Evolutionary conservation across 1,284 basidiomycete species (phyloP), one percentile per base, ranked within the genome.

Genomic region (Irpex sp.): DNA sequence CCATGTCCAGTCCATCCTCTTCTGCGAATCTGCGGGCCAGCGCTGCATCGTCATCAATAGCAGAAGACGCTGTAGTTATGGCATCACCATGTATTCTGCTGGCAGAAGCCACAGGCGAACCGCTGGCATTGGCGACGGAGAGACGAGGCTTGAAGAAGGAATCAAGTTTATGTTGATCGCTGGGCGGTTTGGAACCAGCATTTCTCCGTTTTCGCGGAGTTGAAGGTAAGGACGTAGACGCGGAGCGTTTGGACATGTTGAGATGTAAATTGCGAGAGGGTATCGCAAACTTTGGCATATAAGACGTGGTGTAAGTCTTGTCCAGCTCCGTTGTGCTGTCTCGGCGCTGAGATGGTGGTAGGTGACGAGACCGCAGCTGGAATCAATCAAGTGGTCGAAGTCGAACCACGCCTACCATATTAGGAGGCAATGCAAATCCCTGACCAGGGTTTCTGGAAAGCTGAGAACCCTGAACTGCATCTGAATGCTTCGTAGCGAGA

Each of bases 131-230:
- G 40, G 40, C 40, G 5, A 44, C 40, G 4, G 61, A n/a, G 8
- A 31, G 38, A 44, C 54, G 48, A 57, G 37, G 9, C 44, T 8
- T 58, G 63, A 75, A 76, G 66, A 73, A 76, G 49, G 64, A 66
- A 64, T 75, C 72, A 51, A 76, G 70, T 40, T 69, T 72, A 44
- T 68, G 66, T 62, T 76, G 75, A 57, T 69, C 63, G 56, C 65
- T 26, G 4, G 64, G 51, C 48, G 49, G 51, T 61, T 72, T 9
- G 15, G 40, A 11, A 44, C 44, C 26, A 26, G 51, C 21, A 52
- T 64, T 38, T 64, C 69, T 73, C 67, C 71, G 72, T 60, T 70
- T 75, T 52, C 67, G 65, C 61, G 70, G 70, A 62, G 61, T 68
- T 60, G 71, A 66, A 5, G 69, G 65, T 21, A 55, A 38, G 11